phyloP scores from a whole-genome alignment of 441 rosid genomes.

The Gossypium gossypioides region DNA sequence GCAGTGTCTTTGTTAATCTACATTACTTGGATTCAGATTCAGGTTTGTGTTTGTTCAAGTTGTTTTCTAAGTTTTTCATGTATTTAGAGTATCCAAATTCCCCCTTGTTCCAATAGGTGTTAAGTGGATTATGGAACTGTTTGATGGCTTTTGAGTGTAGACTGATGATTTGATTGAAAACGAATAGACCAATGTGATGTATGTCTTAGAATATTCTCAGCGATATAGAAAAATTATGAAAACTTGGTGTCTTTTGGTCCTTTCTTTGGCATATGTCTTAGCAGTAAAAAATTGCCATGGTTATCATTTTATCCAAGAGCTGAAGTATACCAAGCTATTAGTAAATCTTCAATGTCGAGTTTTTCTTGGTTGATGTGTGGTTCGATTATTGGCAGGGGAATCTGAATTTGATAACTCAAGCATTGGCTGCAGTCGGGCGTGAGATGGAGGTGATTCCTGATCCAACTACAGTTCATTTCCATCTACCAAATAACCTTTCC shows the following conservation, averaged over 20 bases:
- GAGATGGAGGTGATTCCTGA: slow-evolving; percentile 88
- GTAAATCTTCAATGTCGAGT: too few species aligned
- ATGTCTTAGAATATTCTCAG: background rate
- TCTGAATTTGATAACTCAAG: slow-evolving; percentile 77
- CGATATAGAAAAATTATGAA: background rate
- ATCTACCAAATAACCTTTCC: slow-evolving; percentile 68
- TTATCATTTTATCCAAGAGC: too few species aligned
- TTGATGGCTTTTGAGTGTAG: background rate
- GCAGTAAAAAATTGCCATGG: background rate
- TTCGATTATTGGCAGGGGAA: slow-evolving; percentile 57
- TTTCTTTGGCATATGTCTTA: too few species aligned
- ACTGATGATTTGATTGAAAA: background rate
- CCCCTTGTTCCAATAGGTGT: background rate
- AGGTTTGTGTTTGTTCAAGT: too few species aligned
- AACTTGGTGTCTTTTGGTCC: background rate
- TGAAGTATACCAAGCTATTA: too few species aligned
- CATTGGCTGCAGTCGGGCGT: slow-evolving; percentile 82
- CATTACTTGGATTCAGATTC: too few species aligned
- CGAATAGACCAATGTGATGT: background rate
- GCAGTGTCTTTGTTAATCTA: too few species aligned
- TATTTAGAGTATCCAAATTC: too few species aligned
- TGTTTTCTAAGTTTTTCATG: too few species aligned
- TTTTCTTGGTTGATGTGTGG: background rate
- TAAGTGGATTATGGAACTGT: background rate
- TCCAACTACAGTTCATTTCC: slow-evolving; percentile 91